phyloP scores from a whole-genome alignment of 345 rosid genomes.

The Euphorbia pulcherrima region DNA sequence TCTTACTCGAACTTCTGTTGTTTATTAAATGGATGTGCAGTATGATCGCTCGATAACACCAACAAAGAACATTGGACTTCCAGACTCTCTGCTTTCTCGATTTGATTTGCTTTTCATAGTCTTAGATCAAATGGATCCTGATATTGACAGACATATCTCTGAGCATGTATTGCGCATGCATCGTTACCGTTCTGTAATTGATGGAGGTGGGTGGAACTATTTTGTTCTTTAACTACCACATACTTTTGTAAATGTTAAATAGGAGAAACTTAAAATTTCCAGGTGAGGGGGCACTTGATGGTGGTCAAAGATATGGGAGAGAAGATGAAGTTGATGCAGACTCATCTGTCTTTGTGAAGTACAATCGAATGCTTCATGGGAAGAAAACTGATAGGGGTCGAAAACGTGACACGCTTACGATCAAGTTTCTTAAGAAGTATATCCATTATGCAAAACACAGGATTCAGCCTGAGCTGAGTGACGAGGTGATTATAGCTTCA shows the following conservation, averaged over 20 bases:
- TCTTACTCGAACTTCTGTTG: slow-evolving; percentile 13
- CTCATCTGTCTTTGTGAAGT: slow-evolving; percentile 78
- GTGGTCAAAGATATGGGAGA: slow-evolving; percentile 56
- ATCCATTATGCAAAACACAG: slow-evolving; percentile 98
- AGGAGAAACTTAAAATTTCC: slow-evolving; percentile 17
- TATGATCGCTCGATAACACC: slow-evolving; percentile 97
- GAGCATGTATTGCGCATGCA: slow-evolving; percentile 99
- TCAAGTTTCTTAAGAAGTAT: slow-evolving; percentile 85
- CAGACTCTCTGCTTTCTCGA: slow-evolving; percentile 98
- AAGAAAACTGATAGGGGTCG: slow-evolving; percentile 61
- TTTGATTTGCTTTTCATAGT: slow-evolving; percentile 93
- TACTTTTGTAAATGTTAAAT: slow-evolving; percentile 8
- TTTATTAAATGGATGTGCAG: slow-evolving; percentile 42
- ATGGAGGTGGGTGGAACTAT: slow-evolving; percentile 56
- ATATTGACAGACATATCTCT: slow-evolving; percentile 79
- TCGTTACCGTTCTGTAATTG: slow-evolving; percentile 62
- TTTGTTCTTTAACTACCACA: not conserved
- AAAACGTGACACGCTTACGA: slow-evolving; percentile 72
- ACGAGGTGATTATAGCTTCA: slow-evolving; percentile 52
- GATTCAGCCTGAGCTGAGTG: slow-evolving; percentile 87
- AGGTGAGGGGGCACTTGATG: slow-evolving; percentile 69
- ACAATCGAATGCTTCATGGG: slow-evolving; percentile 88
- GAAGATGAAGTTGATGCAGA: slow-evolving; percentile 79
- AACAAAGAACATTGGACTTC: slow-evolving; percentile 98
- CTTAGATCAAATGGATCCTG: slow-evolving; percentile 98